Evolutionary conservation across 1,284 basidiomycete genomes (phyloP).

Genomic region (Irpex lacteus): DNA sequence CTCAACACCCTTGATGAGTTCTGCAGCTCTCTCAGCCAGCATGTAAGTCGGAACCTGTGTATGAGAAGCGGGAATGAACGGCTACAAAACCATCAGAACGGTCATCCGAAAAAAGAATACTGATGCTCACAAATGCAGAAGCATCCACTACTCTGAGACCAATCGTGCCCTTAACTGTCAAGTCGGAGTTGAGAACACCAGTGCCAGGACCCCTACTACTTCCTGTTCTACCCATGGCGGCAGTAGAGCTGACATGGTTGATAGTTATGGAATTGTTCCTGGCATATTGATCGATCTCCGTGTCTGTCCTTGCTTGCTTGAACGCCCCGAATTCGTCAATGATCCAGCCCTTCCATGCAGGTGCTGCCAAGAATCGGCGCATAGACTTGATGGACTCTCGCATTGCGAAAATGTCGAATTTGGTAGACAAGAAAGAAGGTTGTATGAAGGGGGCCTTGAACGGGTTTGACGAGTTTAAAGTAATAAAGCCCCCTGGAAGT

Average conservation of each 20-base stretch:
- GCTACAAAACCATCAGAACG: background rate
- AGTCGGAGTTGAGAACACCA: background rate
- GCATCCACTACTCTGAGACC: constrained; percentile 5
- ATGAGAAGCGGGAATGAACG: constrained; percentile 8
- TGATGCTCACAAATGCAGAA: constrained; percentile 4
- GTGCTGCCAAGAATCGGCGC: constrained; percentile 29
- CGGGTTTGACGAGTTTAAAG: constrained; percentile 32
- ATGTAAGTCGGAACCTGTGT: constrained; percentile 3
- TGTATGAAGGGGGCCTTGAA: constrained; percentile 39
- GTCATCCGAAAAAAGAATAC: constrained; percentile 1
- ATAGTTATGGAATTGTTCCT: constrained; percentile 27
- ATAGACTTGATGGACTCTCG: constrained; percentile 31
- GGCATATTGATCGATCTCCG: constrained; percentile 26
- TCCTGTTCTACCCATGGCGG: constrained; percentile 13
- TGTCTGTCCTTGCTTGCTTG: constrained; percentile 24
- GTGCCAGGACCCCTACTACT: constrained; percentile 2
- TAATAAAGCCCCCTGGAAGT: constrained; percentile 29
- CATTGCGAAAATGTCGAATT: constrained; percentile 35
- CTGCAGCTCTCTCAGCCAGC: constrained; percentile 10
- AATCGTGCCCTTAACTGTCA: constrained; percentile 3
- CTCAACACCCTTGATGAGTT: constrained; percentile 2
- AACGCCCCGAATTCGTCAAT: constrained; percentile 13
- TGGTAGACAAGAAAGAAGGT: constrained; percentile 29
- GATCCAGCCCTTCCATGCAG: constrained; percentile 34
- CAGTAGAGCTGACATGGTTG: constrained; percentile 12